Base-by-base conservation (phyloP, 208 protist genomes). In the Acanthamoeba lenticulata region DNA sequence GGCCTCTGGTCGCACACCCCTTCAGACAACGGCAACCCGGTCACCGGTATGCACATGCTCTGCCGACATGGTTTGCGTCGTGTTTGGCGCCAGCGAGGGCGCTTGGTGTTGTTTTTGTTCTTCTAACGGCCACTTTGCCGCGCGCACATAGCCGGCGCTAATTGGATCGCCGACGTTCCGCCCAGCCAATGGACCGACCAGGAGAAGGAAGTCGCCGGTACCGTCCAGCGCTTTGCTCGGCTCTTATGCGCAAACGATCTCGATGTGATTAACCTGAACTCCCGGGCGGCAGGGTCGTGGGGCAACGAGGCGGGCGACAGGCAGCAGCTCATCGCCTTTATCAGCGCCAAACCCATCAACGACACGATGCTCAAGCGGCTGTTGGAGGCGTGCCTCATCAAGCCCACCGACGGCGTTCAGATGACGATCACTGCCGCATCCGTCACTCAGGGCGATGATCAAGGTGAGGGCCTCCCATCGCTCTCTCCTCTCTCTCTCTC, bases 331-430 rank as follows among this genome's bases (percentile, higher is more conserved):
- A 44, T 77, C 6, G 32, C 67, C 2, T 45, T 77, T 17, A 77
- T 77, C 19, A 77, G 67, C 36, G 15, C 38, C 15, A 77, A 77
- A 13, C 67, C 67, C 1, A 77, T 77, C 36, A 77, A 77, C 38
- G 67, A 77, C 1, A 17, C 24, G 24, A 77, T 77, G 67, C 67
- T 77, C 67, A 77, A 77, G 67, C 67, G 67, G 67, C 67, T 77
- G 32, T 34, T 77, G 3, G 67, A 77, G 67, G 67, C 38, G 34
- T 77, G 67, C 38, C 67, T 77, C 6, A 19, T 77, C 6, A 77
- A 77, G 38, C 67, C 67, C 67, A 44, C 67, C 29, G 67, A 77
- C 19, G 67, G 67, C 13, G 32, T 77, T 7, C 36, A n/a, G 0
- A 44, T 77, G 32, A n/a, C 3, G 19, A 3, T 77, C 36, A 40